These are phyloP conservation scores for Solanum verrucosum DNA, from an alignment of 257 asterid species.

Conservation along the genomic window DNA sequence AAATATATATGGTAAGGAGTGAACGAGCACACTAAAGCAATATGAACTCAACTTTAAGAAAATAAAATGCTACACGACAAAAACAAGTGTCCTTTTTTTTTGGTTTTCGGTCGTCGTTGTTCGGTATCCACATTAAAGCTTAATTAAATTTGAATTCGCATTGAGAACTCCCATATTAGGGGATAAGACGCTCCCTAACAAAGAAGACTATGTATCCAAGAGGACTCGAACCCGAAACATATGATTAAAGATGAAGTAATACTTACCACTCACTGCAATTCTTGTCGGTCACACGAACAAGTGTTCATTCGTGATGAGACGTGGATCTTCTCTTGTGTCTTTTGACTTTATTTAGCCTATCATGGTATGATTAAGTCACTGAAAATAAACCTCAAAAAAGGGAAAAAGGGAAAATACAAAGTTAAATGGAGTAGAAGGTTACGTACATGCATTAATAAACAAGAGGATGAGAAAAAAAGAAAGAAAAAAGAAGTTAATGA, in stretches of 20 bases:
- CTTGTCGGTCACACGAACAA: background rate
- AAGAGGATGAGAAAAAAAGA: background rate
- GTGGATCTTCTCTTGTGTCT: background rate
- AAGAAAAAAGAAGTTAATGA: background rate
- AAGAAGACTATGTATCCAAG: accelerated
- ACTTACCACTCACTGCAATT: no score
- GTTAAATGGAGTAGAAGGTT: background rate
- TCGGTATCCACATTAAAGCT: no score
- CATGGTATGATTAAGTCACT: background rate
- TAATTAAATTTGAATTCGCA: no score
- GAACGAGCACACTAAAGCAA: background rate
- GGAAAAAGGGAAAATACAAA: background rate
- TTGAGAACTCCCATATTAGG: no score
- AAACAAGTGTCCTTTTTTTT: no score
- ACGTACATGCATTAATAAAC: background rate
- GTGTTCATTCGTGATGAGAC: background rate
- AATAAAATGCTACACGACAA: no score
- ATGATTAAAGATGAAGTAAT: no score
- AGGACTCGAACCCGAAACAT: no score
- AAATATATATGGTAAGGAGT: background rate
- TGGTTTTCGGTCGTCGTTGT: no score
- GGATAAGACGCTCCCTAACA: no score
- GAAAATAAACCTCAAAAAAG: background rate
- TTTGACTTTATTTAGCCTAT: background rate
- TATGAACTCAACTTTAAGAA: background rate